Evolutionary conservation across 2,329 filamentous ascomycete genomes (phyloP).

Genomic region (Bertia moriformis): DNA sequence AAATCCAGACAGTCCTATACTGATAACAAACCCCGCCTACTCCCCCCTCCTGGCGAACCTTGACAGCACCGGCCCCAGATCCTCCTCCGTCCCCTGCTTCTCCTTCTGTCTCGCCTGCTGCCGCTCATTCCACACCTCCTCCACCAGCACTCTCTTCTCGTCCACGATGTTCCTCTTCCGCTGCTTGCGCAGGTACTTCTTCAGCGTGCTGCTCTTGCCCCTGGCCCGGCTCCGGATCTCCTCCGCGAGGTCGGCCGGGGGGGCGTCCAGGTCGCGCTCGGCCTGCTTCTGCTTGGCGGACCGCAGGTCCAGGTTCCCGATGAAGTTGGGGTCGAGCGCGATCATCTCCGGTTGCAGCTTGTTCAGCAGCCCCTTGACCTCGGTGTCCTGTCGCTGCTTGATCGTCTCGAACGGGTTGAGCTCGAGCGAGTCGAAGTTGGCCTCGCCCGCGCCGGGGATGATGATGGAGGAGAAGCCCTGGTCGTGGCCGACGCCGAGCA

Average conservation of each 20-base stretch:
- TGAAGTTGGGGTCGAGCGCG: constrained; percentile 76
- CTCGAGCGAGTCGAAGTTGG: constrained; percentile 90
- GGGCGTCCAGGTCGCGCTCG: constrained; percentile 67
- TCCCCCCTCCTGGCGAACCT: constrained; percentile 67
- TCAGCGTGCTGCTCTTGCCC: constrained; percentile 77
- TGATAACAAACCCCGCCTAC: no score
- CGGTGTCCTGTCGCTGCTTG: constrained; percentile 82
- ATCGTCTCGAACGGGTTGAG: constrained; percentile 86
- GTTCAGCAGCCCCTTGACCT: constrained; percentile 80
- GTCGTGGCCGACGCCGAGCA: constrained; percentile 73
- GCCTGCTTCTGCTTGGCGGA: constrained; percentile 63
- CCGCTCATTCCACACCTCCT: constrained; percentile 61
- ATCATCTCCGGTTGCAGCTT: constrained; percentile 98
- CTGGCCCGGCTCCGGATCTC: constrained; percentile 64
- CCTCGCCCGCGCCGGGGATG: constrained; percentile 86
- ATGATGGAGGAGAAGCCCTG: constrained; percentile 80
- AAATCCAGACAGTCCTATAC: neutral
- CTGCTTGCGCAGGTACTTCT: constrained; percentile 84
- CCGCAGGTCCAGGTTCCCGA: constrained; percentile 73
- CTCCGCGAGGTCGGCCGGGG: constrained; percentile 38
- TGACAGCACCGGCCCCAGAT: constrained; percentile 72
- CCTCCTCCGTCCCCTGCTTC: constrained; percentile 47
- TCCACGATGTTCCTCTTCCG: constrained; percentile 87
- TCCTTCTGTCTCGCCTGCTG: constrained; percentile 52
- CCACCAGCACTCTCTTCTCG: constrained; percentile 76